Evolutionary conservation across 495 filamentous ascomycete species (phyloP), one percentile per base, ranked within the genome.

Genomic region (Tuber microsphaerosporum): DNA sequence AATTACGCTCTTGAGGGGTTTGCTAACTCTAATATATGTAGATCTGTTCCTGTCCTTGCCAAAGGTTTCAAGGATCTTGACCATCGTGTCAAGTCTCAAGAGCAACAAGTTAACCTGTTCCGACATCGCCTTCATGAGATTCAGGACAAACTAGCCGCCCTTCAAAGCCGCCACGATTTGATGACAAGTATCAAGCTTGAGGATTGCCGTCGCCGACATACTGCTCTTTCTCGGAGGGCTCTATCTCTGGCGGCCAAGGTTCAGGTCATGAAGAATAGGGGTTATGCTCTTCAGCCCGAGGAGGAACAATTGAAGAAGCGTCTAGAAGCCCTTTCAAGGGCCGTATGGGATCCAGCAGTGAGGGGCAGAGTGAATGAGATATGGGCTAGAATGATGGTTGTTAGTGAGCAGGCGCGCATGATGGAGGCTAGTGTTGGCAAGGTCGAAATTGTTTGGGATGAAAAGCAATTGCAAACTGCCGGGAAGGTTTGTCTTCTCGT

Each of bases 281-380:
- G 96, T 17, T 99, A 97, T 83, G 93, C 93, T 8, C 89, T 99
- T 84, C 92, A 94, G 81, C 90, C 91, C 68, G 91, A 93, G 56
- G 95, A 99, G 85, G 95, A 99, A 83, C 90, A 92, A 78, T 84
- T 99, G 74, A 93, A 92, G 87, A 92, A 92, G 84, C 94, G 95
- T 84, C 86, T 99, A 45, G 81, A 89, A 69, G 84, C 86, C 70
- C 87, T 99, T 77, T 93, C 97, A 82, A 89, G 88, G 78, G 85
- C 84, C 26, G 88, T 94, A 22, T 91, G 91, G 73, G 96, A 99
- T 84, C 94, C 96, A 2, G 90, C 90, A 26, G 86, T 97, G 69
- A 90, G 87, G 71, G 94, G 93, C 7, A 86, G 94, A 74, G 90
- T 90, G 72, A 95, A 99, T 84, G 95, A 99, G 86, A 92, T 99